phyloP scores from a whole-genome alignment of 2,329 filamentous ascomycete genomes.

The Cryoendolithus antarcticus region DNA sequence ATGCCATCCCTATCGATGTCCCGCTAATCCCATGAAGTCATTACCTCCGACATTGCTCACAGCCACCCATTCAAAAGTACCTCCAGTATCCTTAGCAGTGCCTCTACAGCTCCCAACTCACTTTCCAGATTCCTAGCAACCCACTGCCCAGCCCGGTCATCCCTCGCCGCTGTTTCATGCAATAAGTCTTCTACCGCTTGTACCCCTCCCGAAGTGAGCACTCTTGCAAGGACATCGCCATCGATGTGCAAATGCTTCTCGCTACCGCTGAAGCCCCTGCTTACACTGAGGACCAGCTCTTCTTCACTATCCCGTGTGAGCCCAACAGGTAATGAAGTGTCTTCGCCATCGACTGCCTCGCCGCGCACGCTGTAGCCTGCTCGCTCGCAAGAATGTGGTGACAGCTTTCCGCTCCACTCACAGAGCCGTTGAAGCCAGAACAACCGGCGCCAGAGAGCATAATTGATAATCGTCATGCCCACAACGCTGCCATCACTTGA shows the following conservation, averaged over 20 bases:
- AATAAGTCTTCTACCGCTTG: conserved; percentile 12
- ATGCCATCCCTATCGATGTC: no score
- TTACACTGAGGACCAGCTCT: conserved; percentile 12
- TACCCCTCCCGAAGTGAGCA: conserved; percentile 19
- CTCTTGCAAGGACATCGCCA: conserved; percentile 27
- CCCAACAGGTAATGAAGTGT: conserved; percentile 15
- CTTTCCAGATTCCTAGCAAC: conserved; percentile 19
- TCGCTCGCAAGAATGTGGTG: conserved; percentile 11
- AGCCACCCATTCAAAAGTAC: conserved; percentile 15
- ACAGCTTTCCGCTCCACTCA: conserved; percentile 21
- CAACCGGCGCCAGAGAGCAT: conserved; percentile 55
- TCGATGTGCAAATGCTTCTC: conserved; percentile 27
- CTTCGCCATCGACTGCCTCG: conserved; percentile 6
- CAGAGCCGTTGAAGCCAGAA: conserved; percentile 58
- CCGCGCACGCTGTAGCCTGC: conserved; percentile 8
- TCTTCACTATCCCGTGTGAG: conserved; percentile 14
- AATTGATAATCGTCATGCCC: conserved; percentile 51
- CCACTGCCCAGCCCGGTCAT: conserved; percentile 19
- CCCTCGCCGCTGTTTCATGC: conserved; percentile 8
- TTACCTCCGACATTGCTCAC: not conserved
- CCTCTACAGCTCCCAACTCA: conserved; percentile 13
- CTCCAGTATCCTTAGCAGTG: conserved; percentile 10
- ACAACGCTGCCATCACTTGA: conserved; percentile 41
- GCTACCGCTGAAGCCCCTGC: conserved; percentile 5
- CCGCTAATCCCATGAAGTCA: no score